Base-by-base conservation (phyloP, 768 basidiomycete genomes). In the Neoboletus magnificus region DNA sequence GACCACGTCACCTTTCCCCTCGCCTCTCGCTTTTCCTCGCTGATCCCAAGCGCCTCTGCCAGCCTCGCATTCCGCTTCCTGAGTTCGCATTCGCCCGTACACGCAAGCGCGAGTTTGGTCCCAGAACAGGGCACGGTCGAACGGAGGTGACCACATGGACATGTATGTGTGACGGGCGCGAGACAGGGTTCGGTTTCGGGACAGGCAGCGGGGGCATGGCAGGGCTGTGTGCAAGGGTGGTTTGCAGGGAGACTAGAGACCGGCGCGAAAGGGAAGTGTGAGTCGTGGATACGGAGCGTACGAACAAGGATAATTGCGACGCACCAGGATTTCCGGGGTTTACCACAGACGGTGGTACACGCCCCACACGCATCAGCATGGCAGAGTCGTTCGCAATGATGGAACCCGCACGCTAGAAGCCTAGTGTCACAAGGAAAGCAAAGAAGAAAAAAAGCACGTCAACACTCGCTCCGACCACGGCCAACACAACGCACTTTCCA, bases 1-100 rank as follows among this genome's bases (percentile, higher is more conserved):
- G 72, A 70, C 68, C 90, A 96, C 5, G 72, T 75, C 47, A 79
- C 80, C 48, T 73, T 71, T 55, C 64, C 57, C 72, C 70, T 18
- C 9, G 37, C 12, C 5, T 76, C 79, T 18, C 76, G 73, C 8
- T 68, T 72, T 42, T 84, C 79, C 16, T 80, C 70, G 37, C 74
- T 86, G 64, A 98, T 96, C 0, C 95, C 94, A 5, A 99, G 73
- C 2, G 97, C 97, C 37, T 94, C 93, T 1, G 97, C 97, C 9
- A 99, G 73, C 35, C 84, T 76, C 0, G 87, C 91, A 62, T 97
- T 98, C 12, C 97, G 82, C 67, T 95, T 90, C 42, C 87, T 89
- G 48, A 93, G 77, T 36, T 76, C 77, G 62, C 97, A 99, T 42
- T 96, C 92, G 43, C 82, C 86, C 16, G 84, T 83, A 66, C 97